These are phyloP conservation scores for Ciborinia camelliae DNA, from an alignment of 2,329 filamentous ascomycete species.

Conservation along the genomic window DNA sequence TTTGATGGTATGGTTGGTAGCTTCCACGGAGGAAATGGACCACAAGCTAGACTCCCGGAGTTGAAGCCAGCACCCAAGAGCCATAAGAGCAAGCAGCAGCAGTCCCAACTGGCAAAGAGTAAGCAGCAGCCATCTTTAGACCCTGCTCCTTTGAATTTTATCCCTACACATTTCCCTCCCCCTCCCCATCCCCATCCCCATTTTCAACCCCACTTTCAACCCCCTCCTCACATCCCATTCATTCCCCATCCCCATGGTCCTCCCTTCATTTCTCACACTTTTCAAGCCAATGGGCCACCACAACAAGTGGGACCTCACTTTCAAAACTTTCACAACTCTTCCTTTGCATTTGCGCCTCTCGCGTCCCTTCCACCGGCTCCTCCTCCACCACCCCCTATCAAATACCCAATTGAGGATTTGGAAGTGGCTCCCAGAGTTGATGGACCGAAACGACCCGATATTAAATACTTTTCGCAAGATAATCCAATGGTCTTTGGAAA, in stretches of 20 bases:
- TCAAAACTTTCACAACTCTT: constrained; percentile 43
- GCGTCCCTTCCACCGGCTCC: constrained; percentile 51
- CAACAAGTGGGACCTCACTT: constrained; percentile 35
- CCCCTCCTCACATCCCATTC: constrained; percentile 28
- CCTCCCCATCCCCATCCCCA: constrained; percentile 28
- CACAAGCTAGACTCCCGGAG: constrained; percentile 62
- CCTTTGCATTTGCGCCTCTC: constrained; percentile 46
- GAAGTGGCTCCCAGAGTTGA: constrained; percentile 68
- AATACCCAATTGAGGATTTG: constrained; percentile 94
- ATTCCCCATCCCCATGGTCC: constrained; percentile 23
- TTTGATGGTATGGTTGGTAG: constrained; percentile 39
- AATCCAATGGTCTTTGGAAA: constrained; percentile 51
- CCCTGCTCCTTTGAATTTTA: constrained; percentile 31
- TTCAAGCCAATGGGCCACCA: constrained; percentile 37
- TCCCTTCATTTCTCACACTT: constrained; percentile 35
- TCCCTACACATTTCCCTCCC: constrained; percentile 21
- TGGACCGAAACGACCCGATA: constrained; percentile 61
- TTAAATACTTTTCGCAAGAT: constrained; percentile 74
- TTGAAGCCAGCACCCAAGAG: constrained; percentile 71
- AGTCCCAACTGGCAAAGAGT: constrained; percentile 40
- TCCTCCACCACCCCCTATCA: constrained; percentile 71
- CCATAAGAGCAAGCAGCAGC: constrained; percentile 59
- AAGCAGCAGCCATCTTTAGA: constrained; percentile 40
- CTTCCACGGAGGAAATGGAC: constrained; percentile 38
- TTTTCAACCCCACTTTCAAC: constrained; percentile 20